A percentile compares a stretch with the other conserved stretches of the same genome.
phyloP scores from a whole-genome alignment of 768 basidiomycete genomes.

The Mycena rebaudengoi region DNA sequence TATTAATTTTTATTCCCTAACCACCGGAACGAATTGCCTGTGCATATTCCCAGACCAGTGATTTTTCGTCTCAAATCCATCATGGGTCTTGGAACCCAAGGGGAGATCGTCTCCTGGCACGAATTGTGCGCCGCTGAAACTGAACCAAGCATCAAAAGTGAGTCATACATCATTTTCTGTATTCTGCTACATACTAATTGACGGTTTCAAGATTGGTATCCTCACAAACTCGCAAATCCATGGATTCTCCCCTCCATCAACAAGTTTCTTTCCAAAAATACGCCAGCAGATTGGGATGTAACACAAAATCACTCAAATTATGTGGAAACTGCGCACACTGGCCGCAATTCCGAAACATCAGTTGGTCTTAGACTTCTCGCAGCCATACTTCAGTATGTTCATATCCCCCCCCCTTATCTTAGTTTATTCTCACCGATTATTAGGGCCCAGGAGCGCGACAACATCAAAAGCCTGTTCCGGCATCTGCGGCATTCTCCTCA shows the following conservation, averaged over 20 bases:
- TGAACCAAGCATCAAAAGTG: background rate
- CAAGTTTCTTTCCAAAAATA: slow-evolving; percentile 24
- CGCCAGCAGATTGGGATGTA: slow-evolving; percentile 16
- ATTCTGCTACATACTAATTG: background rate
- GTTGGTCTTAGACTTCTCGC: slow-evolving; percentile 17
- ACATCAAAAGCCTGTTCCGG: background rate
- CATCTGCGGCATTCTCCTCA: background rate
- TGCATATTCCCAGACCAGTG: background rate
- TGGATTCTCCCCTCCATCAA: slow-evolving; percentile 30
- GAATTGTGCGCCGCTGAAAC: slow-evolving; percentile 13
- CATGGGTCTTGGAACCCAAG: slow-evolving; percentile 6
- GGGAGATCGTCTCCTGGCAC: slow-evolving; percentile 31
- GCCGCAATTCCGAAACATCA: slow-evolving; percentile 19
- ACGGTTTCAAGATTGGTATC: slow-evolving; percentile 28
- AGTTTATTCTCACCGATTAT: background rate
- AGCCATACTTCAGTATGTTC: slow-evolving; percentile 11
- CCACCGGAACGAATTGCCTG: slow-evolving; percentile 29
- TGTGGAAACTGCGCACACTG: slow-evolving; percentile 24
- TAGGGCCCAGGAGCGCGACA: slow-evolving; percentile 2
- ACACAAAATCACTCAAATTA: slow-evolving; percentile 29
- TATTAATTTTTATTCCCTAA: slow-evolving; percentile 7
- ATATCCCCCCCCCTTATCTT: background rate
- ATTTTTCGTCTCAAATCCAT: slow-evolving; percentile 27
- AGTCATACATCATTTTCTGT: background rate
- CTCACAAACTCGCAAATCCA: slow-evolving; percentile 25